Conservation (phyloP, 331 rosid species). For the Quercus phellos region DNA sequence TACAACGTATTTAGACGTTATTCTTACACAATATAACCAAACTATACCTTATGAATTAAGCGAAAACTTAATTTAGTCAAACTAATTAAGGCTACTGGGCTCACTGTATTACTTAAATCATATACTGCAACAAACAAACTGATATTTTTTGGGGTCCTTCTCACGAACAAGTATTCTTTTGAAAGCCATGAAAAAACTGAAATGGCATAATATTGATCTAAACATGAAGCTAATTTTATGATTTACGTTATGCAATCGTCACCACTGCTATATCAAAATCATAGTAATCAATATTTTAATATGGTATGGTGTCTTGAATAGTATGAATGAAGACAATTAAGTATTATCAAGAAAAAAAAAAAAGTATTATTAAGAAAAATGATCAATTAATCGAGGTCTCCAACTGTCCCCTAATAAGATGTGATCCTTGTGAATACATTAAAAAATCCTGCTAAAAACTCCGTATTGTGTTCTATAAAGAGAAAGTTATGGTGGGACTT, state of each 20-base stretch:
- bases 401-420: too few species aligned
- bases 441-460: too few species aligned
- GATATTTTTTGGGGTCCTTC: conserved; percentile 17
- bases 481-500: background rate
- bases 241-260: conserved; percentile 38
- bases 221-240: conserved; percentile 7
- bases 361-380: background rate
- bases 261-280: background rate
- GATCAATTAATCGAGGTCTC: too few species aligned
- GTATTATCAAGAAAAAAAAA: conserved; percentile 1
- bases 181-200: conserved; percentile 32
- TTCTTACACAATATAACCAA: conserved; percentile 23
- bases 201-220: conserved; percentile 18
- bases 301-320: conserved; percentile 15
- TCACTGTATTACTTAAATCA: conserved; percentile 30
- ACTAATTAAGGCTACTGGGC: conserved; percentile 27
- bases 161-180: conserved; percentile 29
- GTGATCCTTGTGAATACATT: too few species aligned
- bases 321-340: conserved; percentile 5
- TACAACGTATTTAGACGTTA: conserved; percentile 31
- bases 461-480: background rate
- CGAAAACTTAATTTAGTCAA: conserved; percentile 35
- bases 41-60: conserved; percentile 39
- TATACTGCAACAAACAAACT: conserved; percentile 17
- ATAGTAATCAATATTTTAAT: background rate